phyloP scores from a whole-genome alignment of 1,284 basidiomycete species.

The Ustilago loliicola region DNA sequence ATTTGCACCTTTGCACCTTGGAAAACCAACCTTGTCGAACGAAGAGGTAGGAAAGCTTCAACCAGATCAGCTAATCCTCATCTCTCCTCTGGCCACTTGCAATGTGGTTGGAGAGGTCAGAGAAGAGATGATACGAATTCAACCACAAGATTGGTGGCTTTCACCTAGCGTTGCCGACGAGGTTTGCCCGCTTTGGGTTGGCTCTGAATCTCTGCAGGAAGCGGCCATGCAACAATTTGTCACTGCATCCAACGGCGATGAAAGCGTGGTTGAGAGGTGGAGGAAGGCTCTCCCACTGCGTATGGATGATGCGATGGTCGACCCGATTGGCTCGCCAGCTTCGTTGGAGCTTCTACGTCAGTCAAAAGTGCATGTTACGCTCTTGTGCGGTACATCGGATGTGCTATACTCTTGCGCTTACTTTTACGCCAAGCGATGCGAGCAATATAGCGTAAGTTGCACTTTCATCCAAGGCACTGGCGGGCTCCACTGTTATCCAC shows the following conservation, averaged over 20 bases:
- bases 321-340: background rate
- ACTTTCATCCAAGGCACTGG: conserved; percentile 13
- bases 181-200: background rate
- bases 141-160: conserved; percentile 16
- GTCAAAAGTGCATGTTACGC: conserved; percentile 7
- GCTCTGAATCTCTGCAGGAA: background rate
- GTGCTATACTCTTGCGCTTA: conserved; percentile 7
- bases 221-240: conserved; percentile 3
- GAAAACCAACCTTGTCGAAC: background rate
- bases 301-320: conserved; percentile 3
- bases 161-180: background rate
- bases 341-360: background rate
- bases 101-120: background rate
- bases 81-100: conserved; percentile 3
- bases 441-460: conserved; percentile 2
- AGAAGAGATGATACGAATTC: background rate
- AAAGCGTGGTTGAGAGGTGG: conserved; percentile 4
- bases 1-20: conserved; percentile 9
- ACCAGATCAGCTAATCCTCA: conserved; percentile 14
- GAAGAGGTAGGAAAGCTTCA: conserved; percentile 1
- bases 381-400: conserved; percentile 9
- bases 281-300: background rate
- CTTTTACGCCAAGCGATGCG: conserved; percentile 7
- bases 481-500: conserved; percentile 9
- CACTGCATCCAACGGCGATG: background rate